phyloP scores from a whole-genome alignment of 371 early-diverging fungal species.

The Fennellomyces sp. region DNA sequence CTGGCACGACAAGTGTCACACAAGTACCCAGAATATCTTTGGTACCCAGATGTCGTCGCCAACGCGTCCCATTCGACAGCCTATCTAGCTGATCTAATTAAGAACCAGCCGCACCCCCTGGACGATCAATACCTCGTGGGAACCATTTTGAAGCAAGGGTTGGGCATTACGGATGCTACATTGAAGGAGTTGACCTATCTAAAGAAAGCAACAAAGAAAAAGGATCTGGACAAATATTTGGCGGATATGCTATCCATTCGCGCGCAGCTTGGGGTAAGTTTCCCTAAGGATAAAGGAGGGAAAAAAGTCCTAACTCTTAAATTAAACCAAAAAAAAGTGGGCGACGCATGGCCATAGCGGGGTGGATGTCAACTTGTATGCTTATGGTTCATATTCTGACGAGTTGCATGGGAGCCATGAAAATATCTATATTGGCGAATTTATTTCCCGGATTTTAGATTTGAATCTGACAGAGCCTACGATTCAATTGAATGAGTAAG shows the following conservation, averaged over 20 bases:
- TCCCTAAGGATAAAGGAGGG: not conserved
- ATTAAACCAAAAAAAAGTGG: no score
- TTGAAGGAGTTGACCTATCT: conserved; percentile 63
- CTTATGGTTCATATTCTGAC: conserved; percentile 59
- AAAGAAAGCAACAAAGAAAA: conserved; percentile 16
- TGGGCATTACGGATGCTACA: conserved; percentile 75
- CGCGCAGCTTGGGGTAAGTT: conserved; percentile 69
- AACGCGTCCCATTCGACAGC: conserved; percentile 72
- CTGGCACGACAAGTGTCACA: conserved; percentile 75
- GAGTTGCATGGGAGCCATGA: conserved; percentile 70
- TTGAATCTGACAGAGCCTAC: conserved; percentile 73
- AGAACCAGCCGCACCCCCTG: conserved; percentile 5
- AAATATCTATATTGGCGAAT: conserved; percentile 87
- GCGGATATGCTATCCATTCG: conserved; percentile 72
- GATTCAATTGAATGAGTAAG: conserved; percentile 49
- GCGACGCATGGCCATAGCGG: conserved; percentile 92
- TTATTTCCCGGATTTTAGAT: conserved; percentile 65
- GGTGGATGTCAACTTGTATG: conserved; percentile 94
- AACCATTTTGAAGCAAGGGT: conserved; percentile 53
- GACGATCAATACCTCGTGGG: not conserved
- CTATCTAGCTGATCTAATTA: conserved; percentile 38
- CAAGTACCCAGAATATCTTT: conserved; percentile 80
- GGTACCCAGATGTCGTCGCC: conserved; percentile 80
- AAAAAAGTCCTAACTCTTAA: no score
- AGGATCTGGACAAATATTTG: conserved; percentile 54